Base-by-base conservation (phyloP, 495 filamentous ascomycete species). In the Aspergillus taichungensis region DNA sequence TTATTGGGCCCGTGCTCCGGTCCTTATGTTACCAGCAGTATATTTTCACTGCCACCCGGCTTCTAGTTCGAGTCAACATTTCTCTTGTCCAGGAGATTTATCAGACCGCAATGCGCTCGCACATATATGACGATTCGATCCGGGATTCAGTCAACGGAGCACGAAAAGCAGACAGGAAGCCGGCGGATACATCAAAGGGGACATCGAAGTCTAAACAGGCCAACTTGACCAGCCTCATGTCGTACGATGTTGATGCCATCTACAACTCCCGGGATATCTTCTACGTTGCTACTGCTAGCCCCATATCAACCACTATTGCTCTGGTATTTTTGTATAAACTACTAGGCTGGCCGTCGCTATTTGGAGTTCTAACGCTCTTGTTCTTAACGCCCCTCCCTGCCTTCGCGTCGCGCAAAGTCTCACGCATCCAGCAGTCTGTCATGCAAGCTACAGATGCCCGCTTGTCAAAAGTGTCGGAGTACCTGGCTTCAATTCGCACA, bases 71-170 rank as follows among this genome's bases (percentile, higher is more conserved):
- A 10, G 52, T 73, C 34, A 73, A 68, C 43, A 50, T 71, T 6
- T 71, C 67, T 1, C 52, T 75, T 14, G 73, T 72, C 1, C 69
- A 73, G 40, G 72, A 75, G 46, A 59, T 75, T 6, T 75, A 75
- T 43, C 68, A 73, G 47, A 67, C 67, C 27, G 71, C 72, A 9
- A 62, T 75, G 55, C 52, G 51, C 7, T 73, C 68, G 6, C 54
- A 57, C 40, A 48, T 60, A 13, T 60, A 60, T 30, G 57, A 60
- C 13, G 47, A 49, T 29, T 55, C 57, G 5, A 39, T 60, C 7
- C 40, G 31, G 5, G 32, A 44, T 3, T 38, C 36, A 11, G 38
- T 4, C 31, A 6, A 3, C 11, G 2, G 18, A 24, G 18, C 18
- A 24, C 18, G 55, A 43, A 45, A 59, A 44, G 37, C 35, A 40